phyloP scores from a whole-genome alignment of 2,329 filamentous ascomycete genomes.

The Metarhizium anisopliae region DNA sequence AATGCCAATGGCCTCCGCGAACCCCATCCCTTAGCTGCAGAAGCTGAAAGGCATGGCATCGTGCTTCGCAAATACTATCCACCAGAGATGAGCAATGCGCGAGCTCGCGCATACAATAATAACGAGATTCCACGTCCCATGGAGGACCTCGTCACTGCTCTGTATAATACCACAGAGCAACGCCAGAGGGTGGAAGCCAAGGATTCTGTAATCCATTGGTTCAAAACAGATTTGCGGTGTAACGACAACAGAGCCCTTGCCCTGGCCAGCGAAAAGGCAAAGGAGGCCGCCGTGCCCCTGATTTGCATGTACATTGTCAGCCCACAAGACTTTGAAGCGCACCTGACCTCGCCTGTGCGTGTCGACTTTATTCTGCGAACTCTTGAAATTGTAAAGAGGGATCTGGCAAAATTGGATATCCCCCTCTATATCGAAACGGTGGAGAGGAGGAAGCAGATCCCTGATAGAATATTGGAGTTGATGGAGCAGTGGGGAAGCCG shows the following conservation, averaged over 20 bases:
- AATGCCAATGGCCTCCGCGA: constrained; percentile 27
- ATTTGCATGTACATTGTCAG: constrained; percentile 72
- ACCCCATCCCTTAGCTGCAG: constrained; percentile 37
- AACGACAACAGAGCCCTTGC: constrained; percentile 65
- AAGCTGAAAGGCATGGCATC: constrained; percentile 48
- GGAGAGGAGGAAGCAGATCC: constrained; percentile 53
- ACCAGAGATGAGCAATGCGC: constrained; percentile 72
- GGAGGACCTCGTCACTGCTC: constrained; percentile 51
- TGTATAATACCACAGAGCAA: constrained; percentile 48
- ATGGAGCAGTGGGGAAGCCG: constrained; percentile 63
- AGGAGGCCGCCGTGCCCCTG: constrained; percentile 58
- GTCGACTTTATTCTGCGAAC: constrained; percentile 77
- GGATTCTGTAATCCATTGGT: constrained; percentile 76
- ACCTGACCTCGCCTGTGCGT: constrained; percentile 61
- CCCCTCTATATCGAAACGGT: constrained; percentile 70
- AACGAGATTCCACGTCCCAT: constrained; percentile 65
- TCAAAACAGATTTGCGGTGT: constrained; percentile 71
- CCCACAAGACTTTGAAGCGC: constrained; percentile 77
- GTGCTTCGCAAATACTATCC: constrained; percentile 73
- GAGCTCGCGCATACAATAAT: constrained; percentile 66
- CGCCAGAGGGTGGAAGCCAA: constrained; percentile 45
- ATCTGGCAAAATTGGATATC: constrained; percentile 63
- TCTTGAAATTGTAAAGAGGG: constrained; percentile 53
- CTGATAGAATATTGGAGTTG: constrained; percentile 52
- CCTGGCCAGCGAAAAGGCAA: constrained; percentile 56